Evolutionary conservation across 1,284 basidiomycete species (phyloP).

Genomic region (Pseudozyma sp.): DNA sequence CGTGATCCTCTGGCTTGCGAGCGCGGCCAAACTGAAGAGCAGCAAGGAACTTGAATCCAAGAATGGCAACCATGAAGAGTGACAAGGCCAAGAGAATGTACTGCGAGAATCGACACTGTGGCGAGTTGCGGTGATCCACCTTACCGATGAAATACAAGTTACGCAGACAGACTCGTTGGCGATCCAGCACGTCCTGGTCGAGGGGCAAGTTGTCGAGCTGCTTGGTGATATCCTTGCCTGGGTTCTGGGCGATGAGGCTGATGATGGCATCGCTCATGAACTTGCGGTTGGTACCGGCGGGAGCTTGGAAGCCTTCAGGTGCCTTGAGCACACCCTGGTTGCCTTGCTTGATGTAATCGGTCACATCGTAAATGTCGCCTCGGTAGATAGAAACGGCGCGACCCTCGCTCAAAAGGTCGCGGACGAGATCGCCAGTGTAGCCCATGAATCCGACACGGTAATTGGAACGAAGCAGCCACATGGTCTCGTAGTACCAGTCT

Average conservation of each 20-base stretch:
- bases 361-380: constrained; percentile 87
- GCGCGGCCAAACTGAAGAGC: constrained; percentile 87
- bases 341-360: constrained; percentile 75
- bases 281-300: constrained; percentile 73
- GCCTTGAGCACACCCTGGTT: constrained; percentile 71
- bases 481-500: constrained; percentile 95
- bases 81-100: constrained; percentile 92
- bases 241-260: constrained; percentile 82
- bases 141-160: constrained; percentile 93
- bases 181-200: constrained; percentile 76
- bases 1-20: constrained; percentile 91
- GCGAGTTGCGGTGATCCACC: constrained; percentile 89
- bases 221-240: constrained; percentile 88
- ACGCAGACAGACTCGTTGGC: constrained; percentile 87
- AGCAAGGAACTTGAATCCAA: constrained; percentile 97
- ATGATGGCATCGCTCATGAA: constrained; percentile 85
- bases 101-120: constrained; percentile 89
- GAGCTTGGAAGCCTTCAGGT: constrained; percentile 77
- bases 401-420: constrained; percentile 75
- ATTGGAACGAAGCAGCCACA: constrained; percentile 80
- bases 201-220: constrained; percentile 78
- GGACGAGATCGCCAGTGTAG: constrained; percentile 82
- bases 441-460: constrained; percentile 90
- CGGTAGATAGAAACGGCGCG: constrained; percentile 85
- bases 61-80: constrained; percentile 91